These are phyloP conservation scores for Cenchrus americanus DNA, from an alignment of 176 grass and related monocot species.

Conservation along the genomic window DNA sequence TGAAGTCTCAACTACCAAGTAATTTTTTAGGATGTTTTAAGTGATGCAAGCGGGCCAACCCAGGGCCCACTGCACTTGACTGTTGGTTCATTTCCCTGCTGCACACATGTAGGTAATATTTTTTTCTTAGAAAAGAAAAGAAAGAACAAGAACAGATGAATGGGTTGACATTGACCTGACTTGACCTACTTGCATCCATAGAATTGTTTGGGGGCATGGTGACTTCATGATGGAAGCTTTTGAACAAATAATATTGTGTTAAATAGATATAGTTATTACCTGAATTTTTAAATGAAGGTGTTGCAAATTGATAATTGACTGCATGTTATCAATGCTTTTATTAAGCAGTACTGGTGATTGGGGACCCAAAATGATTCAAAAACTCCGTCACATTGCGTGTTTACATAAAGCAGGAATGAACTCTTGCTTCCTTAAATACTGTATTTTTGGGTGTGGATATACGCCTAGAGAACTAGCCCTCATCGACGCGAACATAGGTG, in stretches of 20 bases:
- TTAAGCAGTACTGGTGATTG: not conserved
- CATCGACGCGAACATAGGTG: not conserved
- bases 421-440: not conserved
- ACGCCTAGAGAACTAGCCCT: not conserved
- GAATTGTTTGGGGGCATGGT: not conserved
- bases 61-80: not conserved
- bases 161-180: not conserved
- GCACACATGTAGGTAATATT: not conserved
- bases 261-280: not conserved
- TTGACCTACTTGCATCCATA: not conserved
- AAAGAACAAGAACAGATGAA: not conserved
- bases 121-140: not conserved
- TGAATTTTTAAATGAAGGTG: not conserved
- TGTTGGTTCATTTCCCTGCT: not conserved
- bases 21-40: not conserved
- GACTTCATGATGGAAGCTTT: not conserved
- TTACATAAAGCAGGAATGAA: not conserved
- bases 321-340: not conserved
- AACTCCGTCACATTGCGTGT: not conserved
- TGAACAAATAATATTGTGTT: not conserved
- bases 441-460: not conserved
- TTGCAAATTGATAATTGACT: not conserved
- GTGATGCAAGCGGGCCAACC: not conserved
- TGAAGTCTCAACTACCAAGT: not conserved
- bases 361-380: not conserved